Percentiles rank a stretch among this genome's conserved stretches.
Evolutionary conservation across 768 basidiomycete genomes (phyloP).

Genomic region (Suillus lakei): DNA sequence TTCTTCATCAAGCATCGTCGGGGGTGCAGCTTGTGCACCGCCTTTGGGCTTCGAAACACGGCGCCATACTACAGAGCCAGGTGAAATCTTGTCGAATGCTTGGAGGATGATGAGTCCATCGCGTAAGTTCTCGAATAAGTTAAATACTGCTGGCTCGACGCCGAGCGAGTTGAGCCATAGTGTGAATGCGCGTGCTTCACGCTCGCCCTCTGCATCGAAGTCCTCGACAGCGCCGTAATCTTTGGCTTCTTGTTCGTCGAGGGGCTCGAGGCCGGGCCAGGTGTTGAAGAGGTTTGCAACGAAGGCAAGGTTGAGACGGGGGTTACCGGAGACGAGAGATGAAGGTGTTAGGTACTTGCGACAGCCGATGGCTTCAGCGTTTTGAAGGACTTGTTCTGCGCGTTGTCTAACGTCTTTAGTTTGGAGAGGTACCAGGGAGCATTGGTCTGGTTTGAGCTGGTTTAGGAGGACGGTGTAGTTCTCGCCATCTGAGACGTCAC

Average conservation of each 20-base stretch:
- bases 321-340: constrained; percentile 92
- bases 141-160: constrained; percentile 95
- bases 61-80: constrained; percentile 93
- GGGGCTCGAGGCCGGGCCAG: constrained; percentile 90
- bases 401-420: constrained; percentile 81
- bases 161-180: constrained; percentile 98
- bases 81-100: constrained; percentile 95
- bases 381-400: constrained; percentile 93
- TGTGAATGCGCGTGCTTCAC: constrained; percentile 97
- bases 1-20: constrained; percentile 44
- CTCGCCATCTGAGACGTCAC: constrained; percentile 96
- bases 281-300: constrained; percentile 99
- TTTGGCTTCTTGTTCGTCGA: constrained; percentile 93
- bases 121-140: constrained; percentile 94
- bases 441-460: constrained; percentile 93
- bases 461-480: constrained; percentile 97
- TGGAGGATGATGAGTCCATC: constrained; percentile 92
- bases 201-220: constrained; percentile 98
- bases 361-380: constrained; percentile 92
- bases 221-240: constrained; percentile 91
- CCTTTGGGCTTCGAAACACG: constrained; percentile 92
- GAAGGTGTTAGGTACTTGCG: constrained; percentile 94
- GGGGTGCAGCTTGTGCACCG: constrained; percentile 45
- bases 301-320: constrained; percentile 96
- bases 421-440: constrained; percentile 89